Evolutionary conservation across 2,329 filamentous ascomycete species (phyloP).

Genomic region (Alternaria alternata): DNA sequence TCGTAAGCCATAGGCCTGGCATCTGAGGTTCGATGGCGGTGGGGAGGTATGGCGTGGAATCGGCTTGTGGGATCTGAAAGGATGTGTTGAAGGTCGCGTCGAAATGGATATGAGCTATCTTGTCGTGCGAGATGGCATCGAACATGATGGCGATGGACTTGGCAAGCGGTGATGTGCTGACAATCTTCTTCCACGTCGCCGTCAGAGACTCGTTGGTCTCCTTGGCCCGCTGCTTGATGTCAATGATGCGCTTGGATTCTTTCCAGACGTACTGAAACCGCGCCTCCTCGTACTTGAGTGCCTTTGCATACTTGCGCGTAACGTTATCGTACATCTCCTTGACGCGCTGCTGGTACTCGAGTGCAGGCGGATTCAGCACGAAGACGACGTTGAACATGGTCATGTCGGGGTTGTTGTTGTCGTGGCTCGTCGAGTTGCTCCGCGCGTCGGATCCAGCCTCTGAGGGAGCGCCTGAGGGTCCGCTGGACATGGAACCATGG

Average conservation of each 20-base stretch:
- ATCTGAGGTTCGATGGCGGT: conserved; percentile 72
- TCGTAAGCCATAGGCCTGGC: conserved; percentile 85
- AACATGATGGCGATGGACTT: conserved; percentile 84
- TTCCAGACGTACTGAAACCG: conserved; percentile 90
- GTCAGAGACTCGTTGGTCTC: conserved; percentile 72
- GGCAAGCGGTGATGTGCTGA: conserved; percentile 78
- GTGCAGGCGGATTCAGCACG: conserved; percentile 79
- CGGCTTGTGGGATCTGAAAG: conserved; percentile 68
- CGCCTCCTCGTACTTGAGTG: conserved; percentile 90
- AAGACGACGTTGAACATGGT: conserved; percentile 99
- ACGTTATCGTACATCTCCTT: conserved; percentile 88
- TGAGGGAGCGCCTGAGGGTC: conserved; percentile 40
- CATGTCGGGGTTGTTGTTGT: conserved; percentile 72
- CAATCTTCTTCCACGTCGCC: conserved; percentile 73
- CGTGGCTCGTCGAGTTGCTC: conserved; percentile 51
- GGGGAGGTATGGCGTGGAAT: conserved; percentile 76
- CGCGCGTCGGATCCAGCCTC: conserved; percentile 52
- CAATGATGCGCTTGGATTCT: conserved; percentile 83
- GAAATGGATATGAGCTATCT: conserved; percentile 83
- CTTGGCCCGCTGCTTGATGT: conserved; percentile 81
- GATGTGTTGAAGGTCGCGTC: conserved; percentile 69
- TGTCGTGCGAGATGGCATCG: conserved; percentile 80
- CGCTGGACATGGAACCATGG: conserved; percentile 41
- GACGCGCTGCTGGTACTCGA: conserved; percentile 76
- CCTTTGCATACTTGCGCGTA: conserved; percentile 90